Evolutionary conservation across 257 asterid species (phyloP), one percentile per base, ranked within the genome.

Genomic region (Fraxinus pennsylvanica): DNA sequence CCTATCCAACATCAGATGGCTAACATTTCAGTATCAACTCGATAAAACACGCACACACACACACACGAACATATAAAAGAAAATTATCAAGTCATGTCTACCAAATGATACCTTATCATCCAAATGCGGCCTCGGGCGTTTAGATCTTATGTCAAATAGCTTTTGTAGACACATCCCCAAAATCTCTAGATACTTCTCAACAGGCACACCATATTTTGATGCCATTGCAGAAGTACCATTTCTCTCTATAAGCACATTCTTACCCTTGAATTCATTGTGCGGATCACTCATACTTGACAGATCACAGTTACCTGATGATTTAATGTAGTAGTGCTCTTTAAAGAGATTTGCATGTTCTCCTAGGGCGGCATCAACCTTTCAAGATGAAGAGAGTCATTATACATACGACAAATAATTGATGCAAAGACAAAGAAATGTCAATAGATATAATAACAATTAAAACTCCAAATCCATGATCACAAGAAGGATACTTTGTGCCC

Each of bases 241-340:
- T 81, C 96, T 87, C 82, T 91, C 97, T 25, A 91, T 93, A 75
- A 91, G 89, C 84, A 95, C 97, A 78, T 95, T 95, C 80, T 89
- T 91, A 70, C 87, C 97, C 89, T 88, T 85, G 85, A 95, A 95
- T 83, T 95, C 99, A 4, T 85, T 73, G 82, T 93, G 96, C 32
- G 97, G 99, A 81, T 95, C 99, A 78, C 99, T 95, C 92, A 87
- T 88, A 27, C 84, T 88, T 19, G 99, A 95, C 36, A 93, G 88
- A 84, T 93, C 98, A 86, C 99, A 95, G 74, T 93, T 95, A 33
- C 99, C 98, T 0, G 97, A 85, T 13, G 91, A 61, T 85, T 95
- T 95, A 38, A 95, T 10, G 82, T 93, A 93, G 83, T 91, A 95
- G 81, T 95, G 97, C 80, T 87, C 97, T 86, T 88, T 91, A 74